phyloP scores from a whole-genome alignment of 495 filamentous ascomycete genomes.

The Penicillium atrosanguineum region DNA sequence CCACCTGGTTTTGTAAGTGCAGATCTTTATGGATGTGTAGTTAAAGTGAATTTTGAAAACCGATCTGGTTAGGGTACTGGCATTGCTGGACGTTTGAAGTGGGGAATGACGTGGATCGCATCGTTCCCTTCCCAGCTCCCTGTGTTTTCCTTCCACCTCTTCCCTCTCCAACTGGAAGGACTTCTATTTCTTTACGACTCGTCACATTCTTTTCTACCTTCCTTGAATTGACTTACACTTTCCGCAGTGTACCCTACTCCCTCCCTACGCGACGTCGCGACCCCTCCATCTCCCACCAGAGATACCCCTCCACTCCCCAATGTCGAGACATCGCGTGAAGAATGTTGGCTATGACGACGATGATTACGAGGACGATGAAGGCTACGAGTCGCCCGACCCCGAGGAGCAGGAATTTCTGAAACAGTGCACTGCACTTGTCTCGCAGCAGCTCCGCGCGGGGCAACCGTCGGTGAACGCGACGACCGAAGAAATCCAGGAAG shows the following conservation, averaged over 20 bases:
- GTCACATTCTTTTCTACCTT: not conserved
- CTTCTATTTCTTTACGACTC: not conserved
- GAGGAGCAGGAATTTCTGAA: conserved; percentile 44
- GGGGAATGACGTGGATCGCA: conserved; percentile 40
- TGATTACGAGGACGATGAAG: conserved; percentile 40
- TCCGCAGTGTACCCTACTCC: not conserved
- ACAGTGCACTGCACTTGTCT: conserved; percentile 38
- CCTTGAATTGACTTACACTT: not conserved
- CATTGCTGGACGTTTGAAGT: not conserved
- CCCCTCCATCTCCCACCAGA: not conserved
- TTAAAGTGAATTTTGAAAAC: not conserved
- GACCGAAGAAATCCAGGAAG: conserved; percentile 73
- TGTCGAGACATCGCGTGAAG: conserved; percentile 51
- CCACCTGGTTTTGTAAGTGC: not conserved
- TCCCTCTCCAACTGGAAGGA: not conserved
- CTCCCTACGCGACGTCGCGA: not conserved
- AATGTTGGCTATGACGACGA: conserved; percentile 46
- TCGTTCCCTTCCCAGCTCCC: conserved; percentile 4
- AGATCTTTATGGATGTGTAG: not conserved
- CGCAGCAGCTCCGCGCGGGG: conserved; percentile 38
- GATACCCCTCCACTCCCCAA: conserved; percentile 16
- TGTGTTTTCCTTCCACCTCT: not conserved
- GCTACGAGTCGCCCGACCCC: conserved; percentile 42
- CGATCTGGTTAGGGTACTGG: conserved; percentile 1
- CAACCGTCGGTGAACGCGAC: conserved; percentile 40